Percentiles rank a stretch among this genome's conserved stretches.
These are phyloP conservation scores for Kondoa subrosea DNA, from an alignment of 768 basidiomycete genomes.

Conservation along the genomic window DNA sequence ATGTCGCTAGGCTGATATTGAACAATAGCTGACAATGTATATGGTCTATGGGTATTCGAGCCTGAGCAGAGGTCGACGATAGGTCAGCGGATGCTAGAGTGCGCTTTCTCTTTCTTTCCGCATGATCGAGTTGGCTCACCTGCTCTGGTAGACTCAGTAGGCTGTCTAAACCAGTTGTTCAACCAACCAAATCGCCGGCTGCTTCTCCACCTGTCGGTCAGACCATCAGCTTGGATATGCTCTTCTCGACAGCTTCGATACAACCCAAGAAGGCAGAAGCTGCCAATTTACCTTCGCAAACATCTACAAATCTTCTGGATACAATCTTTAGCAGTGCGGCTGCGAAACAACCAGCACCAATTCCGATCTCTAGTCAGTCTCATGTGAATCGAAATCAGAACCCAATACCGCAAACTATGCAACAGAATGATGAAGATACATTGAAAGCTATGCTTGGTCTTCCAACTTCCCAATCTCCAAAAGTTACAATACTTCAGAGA, in stretches of 20 bases:
- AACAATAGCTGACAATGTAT: slow-evolving; percentile 19
- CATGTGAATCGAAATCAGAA: no score
- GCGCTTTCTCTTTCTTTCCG: not conserved
- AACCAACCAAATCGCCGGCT: not conserved
- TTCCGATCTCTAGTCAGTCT: no score
- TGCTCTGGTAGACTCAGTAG: not conserved
- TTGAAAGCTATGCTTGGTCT: not conserved
- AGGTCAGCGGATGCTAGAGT: slow-evolving; percentile 24
- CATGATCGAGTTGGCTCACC: not conserved
- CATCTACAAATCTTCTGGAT: slow-evolving; percentile 9
- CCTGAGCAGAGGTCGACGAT: slow-evolving; percentile 21
- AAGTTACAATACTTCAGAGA: slow-evolving; percentile 1
- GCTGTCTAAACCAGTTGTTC: not conserved
- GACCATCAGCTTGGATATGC: slow-evolving; percentile 24
- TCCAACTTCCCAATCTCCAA: not conserved
- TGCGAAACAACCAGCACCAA: no score
- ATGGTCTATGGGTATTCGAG: slow-evolving; percentile 28
- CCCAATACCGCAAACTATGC: not conserved
- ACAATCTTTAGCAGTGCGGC: slow-evolving; percentile 2
- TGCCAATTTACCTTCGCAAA: no score
- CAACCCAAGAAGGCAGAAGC: no score
- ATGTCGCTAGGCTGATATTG: not conserved
- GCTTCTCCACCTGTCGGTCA: slow-evolving; percentile 12
- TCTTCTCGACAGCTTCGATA: slow-evolving; percentile 20
- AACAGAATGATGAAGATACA: slow-evolving; percentile 1